Conservation (phyloP, 768 basidiomycete genomes). For the Lactifluus rugatus region DNA sequence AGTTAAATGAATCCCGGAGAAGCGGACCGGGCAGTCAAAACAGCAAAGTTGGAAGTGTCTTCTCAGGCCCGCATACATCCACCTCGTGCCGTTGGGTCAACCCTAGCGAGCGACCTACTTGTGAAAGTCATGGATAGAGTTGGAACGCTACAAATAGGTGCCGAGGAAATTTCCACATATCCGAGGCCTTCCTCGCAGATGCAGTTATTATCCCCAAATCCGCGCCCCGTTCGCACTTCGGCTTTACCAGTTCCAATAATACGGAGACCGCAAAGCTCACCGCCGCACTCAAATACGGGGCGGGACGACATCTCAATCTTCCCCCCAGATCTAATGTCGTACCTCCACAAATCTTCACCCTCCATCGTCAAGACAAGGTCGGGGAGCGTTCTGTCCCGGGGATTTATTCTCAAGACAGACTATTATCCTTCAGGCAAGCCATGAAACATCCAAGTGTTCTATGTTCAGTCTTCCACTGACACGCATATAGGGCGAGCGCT, state of each 20-base stretch:
- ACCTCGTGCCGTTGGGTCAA: neutral
- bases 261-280: slow-evolving; percentile 10
- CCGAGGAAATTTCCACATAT: neutral
- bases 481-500: slow-evolving; percentile 60
- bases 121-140: neutral
- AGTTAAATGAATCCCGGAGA: too few species aligned
- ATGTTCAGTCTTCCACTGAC: neutral
- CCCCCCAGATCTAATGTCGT: slow-evolving; percentile 51
- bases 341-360: slow-evolving; percentile 54
- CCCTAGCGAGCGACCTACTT: neutral
- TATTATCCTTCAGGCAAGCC: slow-evolving; percentile 60
- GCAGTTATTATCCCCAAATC: neutral
- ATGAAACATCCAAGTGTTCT: too few species aligned
- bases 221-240: neutral
- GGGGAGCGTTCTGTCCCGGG: slow-evolving; percentile 77
- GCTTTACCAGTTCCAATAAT: neutral
- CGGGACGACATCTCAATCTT: neutral
- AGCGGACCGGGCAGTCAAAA: too few species aligned
- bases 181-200: neutral
- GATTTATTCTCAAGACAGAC: slow-evolving; percentile 94
- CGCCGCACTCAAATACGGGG: neutral
- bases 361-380: slow-evolving; percentile 74
- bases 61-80: neutral
- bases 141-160: neutral
- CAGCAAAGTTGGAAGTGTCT: neutral